Percentiles rank a stretch among this genome's conserved stretches.
phyloP scores from a whole-genome alignment of 2,329 filamentous ascomycete genomes.

The Fusarium buharicum region DNA sequence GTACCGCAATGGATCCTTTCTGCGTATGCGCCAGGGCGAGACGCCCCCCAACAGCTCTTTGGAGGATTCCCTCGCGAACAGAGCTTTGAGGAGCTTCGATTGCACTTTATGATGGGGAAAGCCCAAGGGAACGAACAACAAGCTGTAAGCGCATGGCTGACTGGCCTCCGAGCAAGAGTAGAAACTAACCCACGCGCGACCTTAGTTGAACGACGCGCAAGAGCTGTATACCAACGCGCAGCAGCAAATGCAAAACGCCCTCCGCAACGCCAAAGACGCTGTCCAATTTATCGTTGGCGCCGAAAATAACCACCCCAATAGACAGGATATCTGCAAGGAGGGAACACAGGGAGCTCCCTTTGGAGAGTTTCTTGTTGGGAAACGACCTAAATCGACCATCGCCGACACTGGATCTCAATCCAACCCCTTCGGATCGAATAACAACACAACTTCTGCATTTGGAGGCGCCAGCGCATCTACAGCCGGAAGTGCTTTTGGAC shows the following conservation, averaged over 20 bases:
- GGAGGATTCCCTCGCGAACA: slow-evolving; percentile 82
- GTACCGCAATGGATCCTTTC: slow-evolving; percentile 88
- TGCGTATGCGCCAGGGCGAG: slow-evolving; percentile 80
- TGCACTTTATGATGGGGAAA: slow-evolving; percentile 73
- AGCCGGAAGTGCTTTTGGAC: slow-evolving; percentile 49
- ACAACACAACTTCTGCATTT: slow-evolving; percentile 45
- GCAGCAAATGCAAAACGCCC: slow-evolving; percentile 76
- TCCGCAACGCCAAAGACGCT: slow-evolving; percentile 77
- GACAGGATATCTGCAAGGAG: slow-evolving; percentile 70
- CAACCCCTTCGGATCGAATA: slow-evolving; percentile 57
- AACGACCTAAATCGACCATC: slow-evolving; percentile 43
- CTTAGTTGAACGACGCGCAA: slow-evolving; percentile 69
- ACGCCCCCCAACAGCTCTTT: slow-evolving; percentile 84
- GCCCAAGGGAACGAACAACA: slow-evolving; percentile 68
- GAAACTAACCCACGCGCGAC: slow-evolving; percentile 33
- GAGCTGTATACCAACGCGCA: slow-evolving; percentile 71
- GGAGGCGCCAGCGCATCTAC: slow-evolving; percentile 47
- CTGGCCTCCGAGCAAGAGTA: background rate
- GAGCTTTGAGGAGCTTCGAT: slow-evolving; percentile 86
- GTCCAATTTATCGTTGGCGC: slow-evolving; percentile 74
- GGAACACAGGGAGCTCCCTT: slow-evolving; percentile 57
- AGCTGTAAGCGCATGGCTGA: slow-evolving; percentile 55
- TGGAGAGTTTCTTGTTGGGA: slow-evolving; percentile 58
- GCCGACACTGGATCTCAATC: slow-evolving; percentile 46
- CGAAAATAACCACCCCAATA: slow-evolving; percentile 78